Evolutionary conservation across 2,329 filamentous ascomycete species (phyloP), one percentile per base, ranked within the genome.

Genomic region (Penicillium vulpinum): DNA sequence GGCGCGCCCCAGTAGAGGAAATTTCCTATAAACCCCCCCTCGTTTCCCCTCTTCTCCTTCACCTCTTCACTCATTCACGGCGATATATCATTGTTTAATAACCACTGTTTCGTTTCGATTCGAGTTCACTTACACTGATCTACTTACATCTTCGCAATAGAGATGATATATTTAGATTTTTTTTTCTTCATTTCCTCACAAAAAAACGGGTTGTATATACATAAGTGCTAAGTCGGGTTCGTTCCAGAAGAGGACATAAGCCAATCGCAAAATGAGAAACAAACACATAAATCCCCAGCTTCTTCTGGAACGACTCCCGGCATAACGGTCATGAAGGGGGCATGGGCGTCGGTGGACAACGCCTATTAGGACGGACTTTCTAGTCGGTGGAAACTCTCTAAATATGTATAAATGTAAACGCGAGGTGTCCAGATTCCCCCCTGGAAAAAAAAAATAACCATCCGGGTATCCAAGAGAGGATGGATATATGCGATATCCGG

Each of bases 371-470:
- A 58, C 45, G 59, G 55, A 57, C 52, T 60, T 56, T 60, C 57
- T 62, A 62, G 56, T 51, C 50, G 21, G 45, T 49, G 35, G 51
- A 35, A 45, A 49, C 31, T 54, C 57, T 64, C 56, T 64, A 65
- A 63, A 59, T 64, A 64, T 65, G 57, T 64, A 64, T 62, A 61
- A 46, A 50, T 38, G 57, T 56, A 65, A 64, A 59, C 33, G 40
- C 28, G 24, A 35, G 21, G 16, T 45, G 43, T 48, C 51, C 62
- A 55, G 45, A 40, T 56, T 38, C 40, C 28, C 44, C 56, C 50
- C 45, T 31, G 11, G 21, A 22, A 45, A 45, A 46, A 39, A 46
- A 50, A 50, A 44, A 29, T n/a, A n/a, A 51, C 11, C 31, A 52
- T 39, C 31, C 50, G 54, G 48, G 36, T 51, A 52, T 45, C 38